Evolutionary conservation across 1,139 yeast genomes (phyloP).

Genomic region (Lodderomyces orthopsilosis): DNA sequence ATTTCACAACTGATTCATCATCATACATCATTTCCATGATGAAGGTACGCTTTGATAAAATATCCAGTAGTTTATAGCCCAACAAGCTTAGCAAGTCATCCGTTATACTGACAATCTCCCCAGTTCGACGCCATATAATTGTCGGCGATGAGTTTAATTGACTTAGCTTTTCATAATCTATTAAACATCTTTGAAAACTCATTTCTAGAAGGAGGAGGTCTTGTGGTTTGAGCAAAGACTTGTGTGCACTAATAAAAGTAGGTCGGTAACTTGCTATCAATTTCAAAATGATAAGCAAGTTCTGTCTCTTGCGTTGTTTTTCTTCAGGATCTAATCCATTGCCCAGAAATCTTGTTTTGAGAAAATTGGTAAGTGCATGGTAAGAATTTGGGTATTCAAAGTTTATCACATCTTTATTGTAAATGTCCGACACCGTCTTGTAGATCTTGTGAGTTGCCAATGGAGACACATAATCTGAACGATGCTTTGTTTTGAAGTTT

Average conservation of each 20-base stretch:
- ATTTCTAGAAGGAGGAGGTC: conserved; percentile 66
- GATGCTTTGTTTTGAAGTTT: conserved; percentile 8
- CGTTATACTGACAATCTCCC: conserved; percentile 70
- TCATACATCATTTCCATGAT: conserved; percentile 51
- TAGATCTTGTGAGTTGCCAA: conserved; percentile 57
- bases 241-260: conserved; percentile 69
- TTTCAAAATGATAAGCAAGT: conserved; percentile 54
- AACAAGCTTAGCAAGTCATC: conserved; percentile 64
- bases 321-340: conserved; percentile 29
- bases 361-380: conserved; percentile 55
- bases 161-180: conserved; percentile 62
- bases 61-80: conserved; percentile 49
- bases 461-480: conserved; percentile 47
- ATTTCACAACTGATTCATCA: conserved; percentile 44
- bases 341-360: conserved; percentile 53
- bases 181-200: conserved; percentile 63
- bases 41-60: conserved; percentile 51
- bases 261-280: conserved; percentile 71
- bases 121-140: conserved; percentile 75
- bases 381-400: conserved; percentile 70
- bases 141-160: conserved; percentile 65
- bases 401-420: conserved; percentile 51
- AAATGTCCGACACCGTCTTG: conserved; percentile 64
- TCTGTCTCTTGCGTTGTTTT: conserved; percentile 39
- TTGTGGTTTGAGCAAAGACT: conserved; percentile 58